phyloP scores from a whole-genome alignment of 805 yeast species.

The Ascoidea asiatica region DNA sequence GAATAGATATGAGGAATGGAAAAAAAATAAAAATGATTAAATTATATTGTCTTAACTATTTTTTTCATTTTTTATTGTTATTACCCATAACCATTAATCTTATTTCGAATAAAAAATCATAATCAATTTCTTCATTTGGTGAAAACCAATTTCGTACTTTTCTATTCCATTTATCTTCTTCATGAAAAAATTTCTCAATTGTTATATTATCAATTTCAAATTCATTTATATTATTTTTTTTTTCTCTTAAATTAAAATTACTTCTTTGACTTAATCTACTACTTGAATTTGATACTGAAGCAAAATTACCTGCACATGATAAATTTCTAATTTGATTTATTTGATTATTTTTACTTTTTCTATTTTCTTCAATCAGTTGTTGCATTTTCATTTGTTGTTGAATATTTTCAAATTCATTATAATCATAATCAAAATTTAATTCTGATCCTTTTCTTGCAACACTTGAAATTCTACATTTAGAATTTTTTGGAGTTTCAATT shows the following conservation, averaged over 20 bases:
- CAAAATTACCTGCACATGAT: background rate
- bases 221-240: conserved; percentile 14
- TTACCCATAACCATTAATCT: conserved; percentile 17
- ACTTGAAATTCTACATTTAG: background rate
- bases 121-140: conserved; percentile 11
- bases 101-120: conserved; percentile 19
- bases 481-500: background rate
- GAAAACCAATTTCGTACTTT: conserved; percentile 20
- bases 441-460: background rate
- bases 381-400: background rate
- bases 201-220: conserved; percentile 16
- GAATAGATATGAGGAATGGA: too few species aligned
- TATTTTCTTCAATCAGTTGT: too few species aligned
- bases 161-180: conserved; percentile 20
- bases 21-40: too few species aligned
- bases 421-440: background rate
- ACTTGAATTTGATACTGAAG: background rate
- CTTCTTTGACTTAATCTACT: background rate
- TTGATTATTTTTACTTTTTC: too few species aligned
- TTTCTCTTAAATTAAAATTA: background rate
- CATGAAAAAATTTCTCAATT: conserved; percentile 14
- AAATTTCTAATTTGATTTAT: background rate
- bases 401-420: conserved; percentile 6
- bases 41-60: too few species aligned
- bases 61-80: too few species aligned